These are phyloP conservation scores for Saprolegnia parasitica DNA, from an alignment of 352 stramenopile genomes.

Conservation along the genomic window DNA sequence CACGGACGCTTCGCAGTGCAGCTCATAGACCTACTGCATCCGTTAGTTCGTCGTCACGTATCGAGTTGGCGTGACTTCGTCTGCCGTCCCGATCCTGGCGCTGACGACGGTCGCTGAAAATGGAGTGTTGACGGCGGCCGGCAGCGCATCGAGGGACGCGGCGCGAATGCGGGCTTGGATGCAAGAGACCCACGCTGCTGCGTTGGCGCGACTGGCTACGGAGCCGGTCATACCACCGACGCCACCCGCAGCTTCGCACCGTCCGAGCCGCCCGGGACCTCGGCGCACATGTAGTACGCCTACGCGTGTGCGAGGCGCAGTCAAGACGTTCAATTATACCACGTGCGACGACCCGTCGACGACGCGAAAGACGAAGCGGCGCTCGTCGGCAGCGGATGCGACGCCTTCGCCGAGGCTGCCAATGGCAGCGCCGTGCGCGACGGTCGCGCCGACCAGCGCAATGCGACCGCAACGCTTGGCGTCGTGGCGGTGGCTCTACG, in stretches of 20 bases:
- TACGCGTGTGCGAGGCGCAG: not conserved
- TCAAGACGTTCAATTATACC: slow-evolving; percentile 12
- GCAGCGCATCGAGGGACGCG: slow-evolving; percentile 41
- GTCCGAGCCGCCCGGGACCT: slow-evolving; percentile 28
- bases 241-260: not conserved
- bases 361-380: slow-evolving; percentile 64
- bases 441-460: not conserved
- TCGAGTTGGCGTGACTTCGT: slow-evolving; percentile 9
- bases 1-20: slow-evolving; percentile 12
- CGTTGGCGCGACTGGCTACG: slow-evolving; percentile 40
- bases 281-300: slow-evolving; percentile 56
- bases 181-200: slow-evolving; percentile 49
- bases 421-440: slow-evolving; percentile 13
- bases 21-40: slow-evolving; percentile 14
- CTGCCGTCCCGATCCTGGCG: not conserved
- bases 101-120: slow-evolving; percentile 17
- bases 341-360: slow-evolving; percentile 31
- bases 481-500: slow-evolving; percentile 1
- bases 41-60: no score
- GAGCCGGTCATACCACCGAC: slow-evolving; percentile 27
- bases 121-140: slow-evolving; percentile 16
- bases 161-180: slow-evolving; percentile 31
- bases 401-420: slow-evolving; percentile 24
- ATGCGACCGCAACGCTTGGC: slow-evolving; percentile 14
- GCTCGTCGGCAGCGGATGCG: slow-evolving; percentile 34